Percentiles rank a stretch among this genome's conserved stretches.
Evolutionary conservation across 345 rosid species (phyloP).

Genomic region (Kandelia obovata): DNA sequence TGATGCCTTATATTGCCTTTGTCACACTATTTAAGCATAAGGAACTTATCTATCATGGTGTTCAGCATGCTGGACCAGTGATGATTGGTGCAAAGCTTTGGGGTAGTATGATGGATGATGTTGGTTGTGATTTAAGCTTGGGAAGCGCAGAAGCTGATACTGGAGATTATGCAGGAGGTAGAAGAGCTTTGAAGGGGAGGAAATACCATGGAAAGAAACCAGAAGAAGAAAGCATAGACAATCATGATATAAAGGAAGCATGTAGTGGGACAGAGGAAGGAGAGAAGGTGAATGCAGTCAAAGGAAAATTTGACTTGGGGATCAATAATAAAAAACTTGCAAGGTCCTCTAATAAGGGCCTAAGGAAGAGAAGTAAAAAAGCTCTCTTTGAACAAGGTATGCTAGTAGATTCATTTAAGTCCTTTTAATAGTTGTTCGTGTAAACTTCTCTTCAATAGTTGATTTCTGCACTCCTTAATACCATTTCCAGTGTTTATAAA

Average conservation of each 20-base stretch:
- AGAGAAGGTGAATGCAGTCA: slow-evolving; percentile 34
- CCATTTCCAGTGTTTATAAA: neutral
- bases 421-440: neutral
- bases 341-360: slow-evolving; percentile 22
- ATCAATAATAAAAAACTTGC: slow-evolving; percentile 26
- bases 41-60: slow-evolving; percentile 26
- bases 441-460: too few relatives aligned
- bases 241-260: slow-evolving; percentile 68
- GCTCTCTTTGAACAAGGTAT: slow-evolving; percentile 69
- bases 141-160: slow-evolving; percentile 75
- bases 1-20: slow-evolving; percentile 10
- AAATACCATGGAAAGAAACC: slow-evolving; percentile 39
- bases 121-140: slow-evolving; percentile 61
- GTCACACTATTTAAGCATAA: neutral
- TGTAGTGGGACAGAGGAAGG: slow-evolving; percentile 86
- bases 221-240: slow-evolving; percentile 43
- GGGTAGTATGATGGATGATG: slow-evolving; percentile 56
- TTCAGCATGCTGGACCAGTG: slow-evolving; percentile 62
- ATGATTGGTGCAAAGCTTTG: slow-evolving; percentile 59
- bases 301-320: slow-evolving; percentile 45
- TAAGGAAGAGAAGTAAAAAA: slow-evolving; percentile 27
- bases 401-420: slow-evolving; percentile 9
- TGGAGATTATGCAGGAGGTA: slow-evolving; percentile 42
- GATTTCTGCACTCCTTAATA: too few relatives aligned
- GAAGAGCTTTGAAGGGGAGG: slow-evolving; percentile 43